Evolutionary conservation across 2,329 filamentous ascomycete genomes (phyloP), one percentile per base, ranked within the genome.

Genomic region (Stagonosporopsis cucurbitacearum): DNA sequence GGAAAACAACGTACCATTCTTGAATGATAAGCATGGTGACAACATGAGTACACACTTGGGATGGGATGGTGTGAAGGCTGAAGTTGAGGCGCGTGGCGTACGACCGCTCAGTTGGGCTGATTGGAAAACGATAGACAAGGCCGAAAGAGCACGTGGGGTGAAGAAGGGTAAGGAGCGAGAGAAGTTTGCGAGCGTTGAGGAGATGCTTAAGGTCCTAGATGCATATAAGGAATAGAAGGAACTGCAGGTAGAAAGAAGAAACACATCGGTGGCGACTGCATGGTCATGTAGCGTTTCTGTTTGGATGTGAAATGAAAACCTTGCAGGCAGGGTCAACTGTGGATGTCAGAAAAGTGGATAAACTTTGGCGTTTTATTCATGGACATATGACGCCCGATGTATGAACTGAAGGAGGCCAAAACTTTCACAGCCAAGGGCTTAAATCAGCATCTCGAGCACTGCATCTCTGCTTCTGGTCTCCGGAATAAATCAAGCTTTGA

Each of bases 111-210:
- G 82, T 43, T 99, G 95, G 95, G 76, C 85, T 22, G 90, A 96
- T 64, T 99, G 95, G 95, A 80, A 86, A 74, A 86, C 79, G 60
- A 97, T 99, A 60, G 92, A 99, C 75, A 76, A 77, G n/a, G 87
- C 82, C 3, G 95, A 99, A 77, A 86, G 81, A 65, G 79, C 85
- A 52, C 83, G 82, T 44, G 95, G 95, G 0, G 75, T 80, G 57
- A 72, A 72, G 42, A 81, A 78, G 48, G 93, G 92, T 0, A 98
- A 96, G 75, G 84, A 87, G 66, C 84, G 95, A 62, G 91, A 94
- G 75, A 88, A 88, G 72, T 82, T 87, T 65, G 76, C 73, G 7
- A 79, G 77, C 53, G 80, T 86, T 0, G 74, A 77, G 40, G 84
- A 87, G 57, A 88, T 88, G 86, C 64, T 88, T 43, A 69, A 76